phyloP scores from a whole-genome alignment of 768 basidiomycete genomes.

The Hygrophorus russula region DNA sequence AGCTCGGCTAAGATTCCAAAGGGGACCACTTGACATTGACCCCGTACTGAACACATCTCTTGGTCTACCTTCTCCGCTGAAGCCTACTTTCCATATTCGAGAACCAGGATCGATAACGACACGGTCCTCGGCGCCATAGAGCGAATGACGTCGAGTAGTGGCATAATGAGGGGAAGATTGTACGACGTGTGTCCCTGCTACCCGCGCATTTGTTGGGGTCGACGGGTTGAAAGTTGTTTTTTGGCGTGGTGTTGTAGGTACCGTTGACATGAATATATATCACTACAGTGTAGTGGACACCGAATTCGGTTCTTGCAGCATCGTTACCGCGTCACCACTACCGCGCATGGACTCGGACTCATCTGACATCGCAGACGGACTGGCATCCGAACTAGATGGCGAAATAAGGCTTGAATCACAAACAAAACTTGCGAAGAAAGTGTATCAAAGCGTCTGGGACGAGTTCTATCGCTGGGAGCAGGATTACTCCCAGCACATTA shows the following conservation, averaged over 20 bases:
- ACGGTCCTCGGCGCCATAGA: slow-evolving; percentile 95
- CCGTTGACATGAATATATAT: slow-evolving; percentile 18
- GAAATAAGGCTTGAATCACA: slow-evolving; percentile 7
- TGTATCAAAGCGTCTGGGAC: slow-evolving; percentile 29
- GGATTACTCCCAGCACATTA: slow-evolving; percentile 13
- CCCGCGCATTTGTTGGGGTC: slow-evolving; percentile 48
- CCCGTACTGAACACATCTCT: slow-evolving; percentile 73
- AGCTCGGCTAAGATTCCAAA: slow-evolving; percentile 56
- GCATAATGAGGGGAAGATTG: slow-evolving; percentile 77
- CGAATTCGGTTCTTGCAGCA: no score
- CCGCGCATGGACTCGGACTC: no score
- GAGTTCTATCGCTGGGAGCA: slow-evolving; percentile 38
- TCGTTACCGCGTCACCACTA: no score
- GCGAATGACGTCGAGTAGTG: slow-evolving; percentile 78
- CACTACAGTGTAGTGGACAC: no score
- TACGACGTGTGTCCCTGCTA: slow-evolving; percentile 33
- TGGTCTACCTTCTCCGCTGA: slow-evolving; percentile 90
- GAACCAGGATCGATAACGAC: slow-evolving; percentile 93
- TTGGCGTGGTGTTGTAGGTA: slow-evolving; percentile 29
- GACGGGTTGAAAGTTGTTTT: slow-evolving; percentile 27
- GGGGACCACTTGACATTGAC: slow-evolving; percentile 24
- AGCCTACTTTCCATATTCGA: slow-evolving; percentile 92
- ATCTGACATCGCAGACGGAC: background rate
- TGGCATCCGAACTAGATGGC: background rate
- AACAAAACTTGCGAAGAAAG: slow-evolving; percentile 14